phyloP scores from a whole-genome alignment of 1,284 basidiomycete genomes.

The Ganoderma boninense region DNA sequence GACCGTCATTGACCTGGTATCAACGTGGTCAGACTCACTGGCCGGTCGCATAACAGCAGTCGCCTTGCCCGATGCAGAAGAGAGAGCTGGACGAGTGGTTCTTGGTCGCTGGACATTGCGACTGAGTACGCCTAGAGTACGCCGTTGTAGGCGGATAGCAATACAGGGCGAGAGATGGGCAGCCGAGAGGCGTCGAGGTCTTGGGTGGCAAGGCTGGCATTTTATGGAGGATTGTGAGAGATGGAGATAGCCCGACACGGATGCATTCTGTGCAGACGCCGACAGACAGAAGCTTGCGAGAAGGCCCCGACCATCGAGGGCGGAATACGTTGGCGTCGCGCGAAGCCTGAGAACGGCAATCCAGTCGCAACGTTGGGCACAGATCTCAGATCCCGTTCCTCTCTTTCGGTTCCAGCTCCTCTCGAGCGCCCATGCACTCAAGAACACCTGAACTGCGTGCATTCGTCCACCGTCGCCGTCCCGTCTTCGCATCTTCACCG shows the following conservation, averaged over 20 bases:
- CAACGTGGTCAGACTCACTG: neutral
- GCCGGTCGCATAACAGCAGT: conserved; percentile 4
- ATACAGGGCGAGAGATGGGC: neutral
- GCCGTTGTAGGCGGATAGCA: neutral
- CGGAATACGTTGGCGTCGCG: neutral
- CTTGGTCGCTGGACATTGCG: neutral
- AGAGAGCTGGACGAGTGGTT: neutral
- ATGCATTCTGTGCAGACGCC: neutral
- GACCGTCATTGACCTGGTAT: neutral
- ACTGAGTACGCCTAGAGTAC: neutral
- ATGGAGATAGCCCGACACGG: neutral
- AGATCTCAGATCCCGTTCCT: neutral
- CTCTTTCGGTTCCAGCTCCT: neutral
- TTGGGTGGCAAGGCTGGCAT: neutral
- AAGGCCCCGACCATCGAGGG: neutral
- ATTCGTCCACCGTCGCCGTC: neutral
- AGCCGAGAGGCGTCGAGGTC: neutral
- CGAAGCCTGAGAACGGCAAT: neutral
- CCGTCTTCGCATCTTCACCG: neutral
- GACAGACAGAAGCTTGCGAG: neutral
- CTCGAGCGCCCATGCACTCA: neutral
- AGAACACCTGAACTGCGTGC: neutral
- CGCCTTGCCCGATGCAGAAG: neutral
- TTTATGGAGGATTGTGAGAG: neutral
- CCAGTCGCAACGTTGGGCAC: neutral